Evolutionary conservation across 495 filamentous ascomycete genomes (phyloP).

Genomic region (Chaetomium cochliodes): DNA sequence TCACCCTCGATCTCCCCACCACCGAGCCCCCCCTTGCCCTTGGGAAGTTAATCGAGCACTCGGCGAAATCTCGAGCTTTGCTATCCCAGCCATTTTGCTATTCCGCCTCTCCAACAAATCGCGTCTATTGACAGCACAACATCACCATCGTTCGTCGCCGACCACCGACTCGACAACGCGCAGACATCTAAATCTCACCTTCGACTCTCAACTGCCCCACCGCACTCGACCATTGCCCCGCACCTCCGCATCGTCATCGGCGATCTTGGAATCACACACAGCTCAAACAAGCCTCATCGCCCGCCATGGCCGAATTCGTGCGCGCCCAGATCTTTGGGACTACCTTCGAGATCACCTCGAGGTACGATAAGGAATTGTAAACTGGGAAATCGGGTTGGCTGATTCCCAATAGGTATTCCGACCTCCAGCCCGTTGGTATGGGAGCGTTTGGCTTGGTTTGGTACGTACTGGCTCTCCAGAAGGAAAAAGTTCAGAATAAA

Average conservation of each 20-base stretch:
- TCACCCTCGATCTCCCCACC: not conserved
- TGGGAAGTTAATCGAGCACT: not conserved
- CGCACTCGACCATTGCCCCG: not conserved
- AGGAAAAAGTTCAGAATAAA: not conserved
- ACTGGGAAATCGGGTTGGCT: slow-evolving; percentile 26
- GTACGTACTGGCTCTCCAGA: slow-evolving; percentile 50
- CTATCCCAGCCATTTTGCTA: not conserved
- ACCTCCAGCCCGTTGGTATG: slow-evolving; percentile 98
- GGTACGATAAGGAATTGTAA: slow-evolving; percentile 55
- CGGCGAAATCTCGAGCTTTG: not conserved
- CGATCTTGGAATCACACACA: not conserved
- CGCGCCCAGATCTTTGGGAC: slow-evolving; percentile 99
- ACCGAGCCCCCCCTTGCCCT: not conserved
- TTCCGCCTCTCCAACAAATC: not conserved
- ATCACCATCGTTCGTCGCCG: not conserved
- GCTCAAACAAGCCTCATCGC: slow-evolving; percentile 13
- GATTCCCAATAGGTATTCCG: slow-evolving; percentile 66
- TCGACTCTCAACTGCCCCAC: not conserved
- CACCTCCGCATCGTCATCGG: slow-evolving; percentile 14
- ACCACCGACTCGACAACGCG: not conserved
- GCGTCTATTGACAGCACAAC: not conserved
- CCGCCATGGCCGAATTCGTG: slow-evolving; percentile 92
- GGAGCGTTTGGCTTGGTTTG: slow-evolving; percentile 97
- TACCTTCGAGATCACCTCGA: slow-evolving; percentile 98
- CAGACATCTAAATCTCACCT: not conserved